These are phyloP conservation scores for Peterozyma xylosa DNA, from an alignment of 805 yeast genomes.

Conservation along the genomic window DNA sequence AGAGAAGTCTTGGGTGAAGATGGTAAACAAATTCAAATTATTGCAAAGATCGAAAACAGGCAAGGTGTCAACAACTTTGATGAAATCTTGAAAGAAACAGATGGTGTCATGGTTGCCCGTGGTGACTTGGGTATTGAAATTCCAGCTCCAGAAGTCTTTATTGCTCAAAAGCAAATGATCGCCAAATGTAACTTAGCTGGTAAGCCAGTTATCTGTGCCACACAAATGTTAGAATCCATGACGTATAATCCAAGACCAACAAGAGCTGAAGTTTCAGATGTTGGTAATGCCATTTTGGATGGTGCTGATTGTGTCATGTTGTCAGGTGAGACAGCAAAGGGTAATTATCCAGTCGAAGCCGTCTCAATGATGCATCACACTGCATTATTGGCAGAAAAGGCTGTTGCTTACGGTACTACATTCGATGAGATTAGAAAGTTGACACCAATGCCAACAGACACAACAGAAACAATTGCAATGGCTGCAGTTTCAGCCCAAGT, in stretches of 20 bases:
- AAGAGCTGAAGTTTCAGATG: conserved; percentile 99
- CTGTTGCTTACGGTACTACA: conserved; percentile 76
- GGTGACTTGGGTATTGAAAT: conserved; percentile 99
- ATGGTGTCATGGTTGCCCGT: conserved; percentile 99
- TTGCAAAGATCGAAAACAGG: conserved; percentile 97
- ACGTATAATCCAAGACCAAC: conserved; percentile 99
- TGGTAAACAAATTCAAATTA: conserved; percentile 93
- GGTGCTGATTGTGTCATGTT: conserved; percentile 99
- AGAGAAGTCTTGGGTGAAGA: conserved; percentile 95
- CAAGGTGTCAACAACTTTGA: conserved; percentile 99
- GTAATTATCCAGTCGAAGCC: conserved; percentile 96
- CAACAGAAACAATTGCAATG: conserved; percentile 94
- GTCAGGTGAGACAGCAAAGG: conserved; percentile 99
- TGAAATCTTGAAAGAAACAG: conserved; percentile 88
- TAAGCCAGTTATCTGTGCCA: conserved; percentile 99
- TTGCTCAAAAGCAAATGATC: conserved; percentile 97
- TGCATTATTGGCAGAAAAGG: conserved; percentile 91
- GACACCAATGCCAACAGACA: conserved; percentile 82
- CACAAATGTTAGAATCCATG: conserved; percentile 99
- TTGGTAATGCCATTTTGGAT: conserved; percentile 97
- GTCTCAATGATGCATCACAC: conserved; percentile 99
- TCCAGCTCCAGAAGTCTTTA: conserved; percentile 97
- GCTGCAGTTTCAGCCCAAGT: conserved; percentile 95
- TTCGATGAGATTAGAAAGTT: conserved; percentile 85
- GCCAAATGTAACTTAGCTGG: conserved; percentile 99